Evolutionary conservation across 306 rosid genomes (phyloP), one percentile per base, ranked within the genome.

Genomic region (Gillenia trifoliata): DNA sequence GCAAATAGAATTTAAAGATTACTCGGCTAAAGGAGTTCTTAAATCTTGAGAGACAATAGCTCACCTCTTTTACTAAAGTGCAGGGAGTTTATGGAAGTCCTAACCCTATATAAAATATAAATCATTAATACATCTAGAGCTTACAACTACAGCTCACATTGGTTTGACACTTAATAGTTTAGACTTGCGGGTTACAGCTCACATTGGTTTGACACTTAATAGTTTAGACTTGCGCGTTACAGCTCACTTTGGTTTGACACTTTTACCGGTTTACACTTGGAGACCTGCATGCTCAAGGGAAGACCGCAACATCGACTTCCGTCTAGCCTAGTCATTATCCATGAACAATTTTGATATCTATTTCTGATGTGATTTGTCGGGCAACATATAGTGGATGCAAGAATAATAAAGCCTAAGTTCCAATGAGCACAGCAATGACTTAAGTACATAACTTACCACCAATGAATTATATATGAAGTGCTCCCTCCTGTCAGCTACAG

Each of bases 401-500:
- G 64, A n/a, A 36, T 40, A 56, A 67, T 10, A 43, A 43, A 36
- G 74, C 60, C 50, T n/a, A 43, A 41, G 63, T 60, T 52, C 33
- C 67, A 61, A 76, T 55, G 52, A 64, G 78, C 74, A 74, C 33
- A 70, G 50, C 56, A 34, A 71, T 40, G 23, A 83, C 43, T 17
- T 74, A 57, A 75, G 30, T 25, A 47, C 57, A 75, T 64, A 65
- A 89, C 91, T 83, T 86, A 94, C 99, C 93, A 94, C 99, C 82
- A 94, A 83, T 7, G 96, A 94, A 84, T 94, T 94, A 84, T 94
- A 94, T 84, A 94, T 92, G 71, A 94, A 92, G 52, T 85, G 93
- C 85, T 94, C 99, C 82, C 99, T 94, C 78, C 99, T 85, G 77
- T 94, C 99, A 69, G 99, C 99, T 68, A 92, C 80, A 62, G 97